Conservation (phyloP, 441 rosid genomes). For the Francoa sonchifolia region DNA sequence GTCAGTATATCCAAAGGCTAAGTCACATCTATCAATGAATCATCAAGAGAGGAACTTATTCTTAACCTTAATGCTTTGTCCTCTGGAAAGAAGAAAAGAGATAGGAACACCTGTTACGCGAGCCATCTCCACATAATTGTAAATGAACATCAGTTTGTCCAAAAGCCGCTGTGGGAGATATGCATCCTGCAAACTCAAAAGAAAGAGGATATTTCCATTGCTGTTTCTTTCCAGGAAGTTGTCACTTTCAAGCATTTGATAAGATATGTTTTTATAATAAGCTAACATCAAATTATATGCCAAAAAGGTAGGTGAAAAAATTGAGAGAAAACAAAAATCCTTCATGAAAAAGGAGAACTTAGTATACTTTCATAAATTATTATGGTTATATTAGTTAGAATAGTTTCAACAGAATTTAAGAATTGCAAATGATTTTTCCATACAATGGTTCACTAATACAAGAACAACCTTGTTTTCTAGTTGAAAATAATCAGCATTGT, state of each 20-base stretch:
- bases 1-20: constrained; percentile 12
- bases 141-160: constrained; percentile 87
- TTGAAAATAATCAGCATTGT: no score
- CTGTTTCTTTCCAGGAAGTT: neutral
- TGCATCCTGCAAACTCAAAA: constrained; percentile 64
- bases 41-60: constrained; percentile 7
- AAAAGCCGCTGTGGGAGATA: constrained; percentile 95
- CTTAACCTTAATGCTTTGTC: constrained; percentile 90
- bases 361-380: no score
- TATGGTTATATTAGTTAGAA: no score
- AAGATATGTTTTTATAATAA: no score
- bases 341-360: no score
- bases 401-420: no score
- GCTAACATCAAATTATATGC: neutral
- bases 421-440: no score
- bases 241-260: neutral
- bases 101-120: constrained; percentile 97
- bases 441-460: no score
- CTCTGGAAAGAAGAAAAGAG: constrained; percentile 94
- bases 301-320: neutral
- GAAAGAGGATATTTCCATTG: neutral
- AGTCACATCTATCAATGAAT: constrained; percentile 12
- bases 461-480: no score
- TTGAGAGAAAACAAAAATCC: no score
- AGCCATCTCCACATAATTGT: constrained; percentile 98